phyloP scores from a whole-genome alignment of 768 basidiomycete genomes.

The Pilatotrama ljubarskyi region DNA sequence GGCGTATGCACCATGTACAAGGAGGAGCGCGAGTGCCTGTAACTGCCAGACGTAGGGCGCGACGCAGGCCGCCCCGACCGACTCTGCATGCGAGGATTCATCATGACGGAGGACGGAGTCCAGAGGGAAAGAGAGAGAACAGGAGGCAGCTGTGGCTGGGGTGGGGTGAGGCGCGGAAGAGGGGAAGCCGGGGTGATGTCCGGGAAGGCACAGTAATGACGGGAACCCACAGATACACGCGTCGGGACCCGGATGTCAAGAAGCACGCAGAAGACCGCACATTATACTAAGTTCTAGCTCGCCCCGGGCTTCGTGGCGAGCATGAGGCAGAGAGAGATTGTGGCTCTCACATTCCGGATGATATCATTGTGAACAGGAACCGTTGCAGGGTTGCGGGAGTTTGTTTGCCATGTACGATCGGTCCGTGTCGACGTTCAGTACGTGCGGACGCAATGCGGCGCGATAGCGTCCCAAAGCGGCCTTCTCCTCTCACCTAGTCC shows the following conservation, averaged over 20 bases:
- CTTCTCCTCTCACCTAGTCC: not conserved
- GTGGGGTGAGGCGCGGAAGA: not conserved
- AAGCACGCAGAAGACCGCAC: constrained; percentile 3
- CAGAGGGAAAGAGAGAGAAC: not conserved
- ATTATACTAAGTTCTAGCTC: not conserved
- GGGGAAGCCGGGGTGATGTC: not conserved
- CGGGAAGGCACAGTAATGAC: constrained; percentile 2
- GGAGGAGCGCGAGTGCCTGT: constrained; percentile 13
- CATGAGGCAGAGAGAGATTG: not conserved
- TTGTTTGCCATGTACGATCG: not conserved
- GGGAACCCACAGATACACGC: constrained; percentile 2
- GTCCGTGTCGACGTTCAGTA: not conserved
- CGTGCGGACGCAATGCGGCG: not conserved
- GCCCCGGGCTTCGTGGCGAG: not conserved
- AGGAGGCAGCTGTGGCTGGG: not conserved
- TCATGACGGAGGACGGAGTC: not conserved
- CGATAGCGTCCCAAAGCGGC: not conserved
- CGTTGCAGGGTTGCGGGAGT: no score
- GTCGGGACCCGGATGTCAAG: constrained; percentile 9
- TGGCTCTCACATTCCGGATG: not conserved
- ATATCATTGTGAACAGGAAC: not conserved
- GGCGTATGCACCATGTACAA: constrained; percentile 15
- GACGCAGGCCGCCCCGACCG: not conserved
- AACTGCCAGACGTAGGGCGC: not conserved
- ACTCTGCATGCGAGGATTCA: constrained; percentile 2